Evolutionary conservation across 495 filamentous ascomycete species (phyloP).

Genomic region (Aspergillus indologenus): DNA sequence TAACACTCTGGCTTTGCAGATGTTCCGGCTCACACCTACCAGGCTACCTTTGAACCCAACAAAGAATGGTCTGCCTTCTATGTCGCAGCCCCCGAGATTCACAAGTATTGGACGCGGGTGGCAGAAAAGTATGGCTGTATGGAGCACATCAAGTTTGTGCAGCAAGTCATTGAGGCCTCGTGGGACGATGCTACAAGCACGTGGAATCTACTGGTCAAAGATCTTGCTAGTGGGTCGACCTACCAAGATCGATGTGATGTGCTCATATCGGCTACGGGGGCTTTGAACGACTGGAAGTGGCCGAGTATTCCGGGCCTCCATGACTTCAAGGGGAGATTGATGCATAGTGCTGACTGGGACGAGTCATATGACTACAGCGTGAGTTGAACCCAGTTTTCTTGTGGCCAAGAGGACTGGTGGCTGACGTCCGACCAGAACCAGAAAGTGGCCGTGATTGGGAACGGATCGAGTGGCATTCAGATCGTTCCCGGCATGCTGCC

Average conservation of each 20-base stretch:
- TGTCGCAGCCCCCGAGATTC: constrained; percentile 55
- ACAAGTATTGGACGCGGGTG: constrained; percentile 51
- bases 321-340: constrained; percentile 50
- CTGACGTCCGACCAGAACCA: constrained; percentile 35
- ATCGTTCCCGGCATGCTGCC: constrained; percentile 60
- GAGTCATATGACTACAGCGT: constrained; percentile 33
- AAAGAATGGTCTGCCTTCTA: constrained; percentile 61
- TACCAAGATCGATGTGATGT: constrained; percentile 50
- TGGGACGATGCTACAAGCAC: constrained; percentile 40
- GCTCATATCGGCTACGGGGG: constrained; percentile 54
- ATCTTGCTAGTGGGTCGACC: constrained; percentile 36
- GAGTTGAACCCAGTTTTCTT: constrained; percentile 8
- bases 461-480: constrained; percentile 52
- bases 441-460: constrained; percentile 53
- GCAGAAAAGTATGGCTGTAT: constrained; percentile 41
- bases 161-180: constrained; percentile 30
- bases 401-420: constrained; percentile 11
- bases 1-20: constrained; percentile 20
- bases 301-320: constrained; percentile 53
- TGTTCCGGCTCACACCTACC: constrained; percentile 47
- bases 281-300: constrained; percentile 56
- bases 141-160: constrained; percentile 39
- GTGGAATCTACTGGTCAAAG: constrained; percentile 49
- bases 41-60: constrained; percentile 52
- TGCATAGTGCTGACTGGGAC: constrained; percentile 57